Percentiles rank a stretch among this genome's conserved stretches.
These are phyloP conservation scores for Infundibulicybe gibba DNA, from an alignment of 768 basidiomycete species.

Conservation along the genomic window DNA sequence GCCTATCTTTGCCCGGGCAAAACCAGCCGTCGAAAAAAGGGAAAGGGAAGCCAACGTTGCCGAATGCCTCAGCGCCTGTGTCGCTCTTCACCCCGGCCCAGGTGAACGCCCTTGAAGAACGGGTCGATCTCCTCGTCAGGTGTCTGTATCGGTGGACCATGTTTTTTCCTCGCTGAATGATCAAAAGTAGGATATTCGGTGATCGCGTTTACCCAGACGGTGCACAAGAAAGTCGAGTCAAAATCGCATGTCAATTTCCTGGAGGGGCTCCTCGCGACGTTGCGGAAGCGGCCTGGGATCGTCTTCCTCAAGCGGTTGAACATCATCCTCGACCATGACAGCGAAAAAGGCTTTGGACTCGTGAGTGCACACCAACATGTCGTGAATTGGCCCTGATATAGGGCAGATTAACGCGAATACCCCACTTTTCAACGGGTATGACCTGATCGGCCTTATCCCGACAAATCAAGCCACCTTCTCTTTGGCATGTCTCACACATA, in stretches of 20 bases:
- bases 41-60: constrained; percentile 47
- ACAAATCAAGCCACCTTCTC: constrained; percentile 72
- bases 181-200: constrained; percentile 82
- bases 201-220: constrained; percentile 71
- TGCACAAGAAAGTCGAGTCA: constrained; percentile 68
- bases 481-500: constrained; percentile 77
- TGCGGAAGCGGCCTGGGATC: constrained; percentile 56
- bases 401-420: constrained; percentile 69
- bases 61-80: constrained; percentile 6
- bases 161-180: constrained; percentile 6
- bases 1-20: constrained; percentile 16
- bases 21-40: constrained; percentile 44
- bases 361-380: constrained; percentile 32
- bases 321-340: constrained; percentile 78
- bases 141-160: constrained; percentile 40
- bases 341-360: constrained; percentile 83
- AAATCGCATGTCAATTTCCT: constrained; percentile 67
- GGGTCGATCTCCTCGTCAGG: constrained; percentile 68
- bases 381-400: background rate
- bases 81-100: constrained; percentile 51
- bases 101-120: constrained; percentile 52
- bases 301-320: constrained; percentile 73
- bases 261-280: constrained; percentile 51
- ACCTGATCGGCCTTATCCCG: constrained; percentile 74
- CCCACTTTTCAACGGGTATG: constrained; percentile 60